Base-by-base conservation (phyloP, 331 rosid genomes). In the Stylosanthes scabra region DNA sequence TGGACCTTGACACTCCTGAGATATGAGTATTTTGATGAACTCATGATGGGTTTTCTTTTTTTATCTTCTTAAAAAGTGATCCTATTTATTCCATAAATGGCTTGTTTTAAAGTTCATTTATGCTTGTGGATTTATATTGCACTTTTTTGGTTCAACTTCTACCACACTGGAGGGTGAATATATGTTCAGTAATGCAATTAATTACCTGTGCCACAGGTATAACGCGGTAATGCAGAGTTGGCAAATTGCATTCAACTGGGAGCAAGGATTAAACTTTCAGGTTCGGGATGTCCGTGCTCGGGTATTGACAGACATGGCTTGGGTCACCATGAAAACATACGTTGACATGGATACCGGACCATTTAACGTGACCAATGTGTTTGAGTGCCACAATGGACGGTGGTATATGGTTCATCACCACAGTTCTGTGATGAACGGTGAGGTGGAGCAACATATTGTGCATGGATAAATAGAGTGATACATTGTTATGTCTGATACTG, bases 321-420 rank as follows among this genome's bases (percentile, higher is more conserved):
- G 99, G 99, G 96, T 95, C 72, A 87, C 93, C 66, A 92, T 95
- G 99, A 95, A 83, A 86, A 88, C 96, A 29, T 83, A 59, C 3
- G 85, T 92, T 25, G 92, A 92, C 78, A 75, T 95, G 78, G 98
- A 92, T 56, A 76, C 89, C 0, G 97, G 96, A 71, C 97, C 97
- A 75, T 95, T 95, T 89, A 85, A 81, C 31, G 87, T 86, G 74
- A 88, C 99, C 54, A 92, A 92, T 68, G 54, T 92, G 79, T 95
- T 76, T 50, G 99, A 95, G 90, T 87, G 82, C 68, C 96, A 84
- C 41, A 82, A 79, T 6, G 98, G 97, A 51, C 82, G 89, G 66
- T 95, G 99, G 99, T 92, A 87, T 71, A 82, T 95, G 93, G 99
- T 95, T 77, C 98, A 92, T 80, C 99, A 95, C 80, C 99, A 95